Evolutionary conservation across 352 stramenopile genomes (phyloP), one percentile per base, ranked within the genome.

Genomic region (Globisporangium mamillatum): DNA sequence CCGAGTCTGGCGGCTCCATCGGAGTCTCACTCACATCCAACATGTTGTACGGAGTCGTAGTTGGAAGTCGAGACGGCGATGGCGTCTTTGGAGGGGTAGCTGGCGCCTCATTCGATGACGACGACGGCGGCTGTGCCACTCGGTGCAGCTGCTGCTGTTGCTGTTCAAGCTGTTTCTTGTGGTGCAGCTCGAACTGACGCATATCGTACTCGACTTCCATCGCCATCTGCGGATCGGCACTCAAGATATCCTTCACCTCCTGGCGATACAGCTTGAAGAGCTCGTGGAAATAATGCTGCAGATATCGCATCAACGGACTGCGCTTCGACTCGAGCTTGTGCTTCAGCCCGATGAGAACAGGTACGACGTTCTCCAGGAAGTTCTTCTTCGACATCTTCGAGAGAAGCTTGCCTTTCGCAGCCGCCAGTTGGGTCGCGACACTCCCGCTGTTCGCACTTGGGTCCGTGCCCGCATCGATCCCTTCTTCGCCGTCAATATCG

Each of bases 361-460:
- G 97, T 10, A 99, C 88, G 2, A 99, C 82, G 58, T 98, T 98
- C 75, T 99, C 97, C 38, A 99, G 80, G 53, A 99, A 92, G 72
- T 99, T 98, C 76, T 99, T 99, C 70, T 96, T 91, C 44, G 93
- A 98, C 76, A 99, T 95, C 64, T 98, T 98, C 0, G 89, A 96
- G 1, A 99, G 78, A 27, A 99, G 72, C 61, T 93, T 95, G 12
- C 89, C 87, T 77, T 98, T 99, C 27, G 95, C 94, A 12, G 86
- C 88, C 41, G 90, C 90, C 9, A 98, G 73, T 59, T 92, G 82
- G 16, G 82, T 78, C n/a, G 86, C 78, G 20, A 90, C 79, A 59
- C 73, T 83, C 6, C 63, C 70, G 20, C 66, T 68, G 22, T 65
- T 74, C 4, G 77, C 73, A 53, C 80, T 78, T 8, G 88, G 79